Evolutionary conservation across 371 early-diverging fungal species (phyloP).

Genomic region (Mucor saturninus): DNA sequence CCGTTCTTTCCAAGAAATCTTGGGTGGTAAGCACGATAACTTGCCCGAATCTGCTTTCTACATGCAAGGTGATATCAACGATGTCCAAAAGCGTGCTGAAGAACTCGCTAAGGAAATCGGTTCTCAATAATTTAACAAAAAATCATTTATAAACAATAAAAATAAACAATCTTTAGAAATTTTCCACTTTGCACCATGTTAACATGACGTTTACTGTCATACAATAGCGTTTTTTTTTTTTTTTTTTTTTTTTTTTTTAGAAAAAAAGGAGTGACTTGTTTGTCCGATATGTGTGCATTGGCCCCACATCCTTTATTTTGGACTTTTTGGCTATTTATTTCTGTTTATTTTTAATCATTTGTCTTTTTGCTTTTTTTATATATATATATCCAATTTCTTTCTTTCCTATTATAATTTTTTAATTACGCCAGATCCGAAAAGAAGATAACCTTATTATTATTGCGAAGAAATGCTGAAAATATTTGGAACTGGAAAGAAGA

Average conservation of each 20-base stretch:
- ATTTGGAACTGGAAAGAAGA: slow-evolving; percentile 10
- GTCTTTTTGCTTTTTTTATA: too few relatives aligned
- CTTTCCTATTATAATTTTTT: not conserved
- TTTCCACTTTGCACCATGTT: not conserved
- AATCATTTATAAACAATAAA: not conserved
- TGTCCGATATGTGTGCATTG: too few relatives aligned
- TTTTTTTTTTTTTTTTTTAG: too few relatives aligned
- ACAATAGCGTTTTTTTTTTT: not conserved
- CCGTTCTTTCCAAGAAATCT: slow-evolving; percentile 95
- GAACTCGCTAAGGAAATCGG: slow-evolving; percentile 78
- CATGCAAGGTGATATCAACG: slow-evolving; percentile 97
- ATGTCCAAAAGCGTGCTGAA: slow-evolving; percentile 93
- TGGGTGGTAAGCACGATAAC: slow-evolving; percentile 94
- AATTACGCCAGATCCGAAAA: not conserved
- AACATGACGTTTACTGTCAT: slow-evolving; percentile 13
- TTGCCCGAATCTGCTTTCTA: slow-evolving; percentile 96
- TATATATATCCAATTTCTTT: not conserved
- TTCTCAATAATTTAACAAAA: slow-evolving; percentile 35
- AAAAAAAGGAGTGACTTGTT: slow-evolving; percentile 4
- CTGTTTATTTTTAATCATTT: too few relatives aligned
- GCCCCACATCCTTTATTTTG: too few relatives aligned
- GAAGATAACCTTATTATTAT: not conserved
- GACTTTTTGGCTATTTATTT: too few relatives aligned
- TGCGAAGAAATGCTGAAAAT: slow-evolving; percentile 1
- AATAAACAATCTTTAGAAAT: slow-evolving; percentile 1